Base-by-base conservation (phyloP, 148 eudicot species). In the Diospyros lotus region DNA sequence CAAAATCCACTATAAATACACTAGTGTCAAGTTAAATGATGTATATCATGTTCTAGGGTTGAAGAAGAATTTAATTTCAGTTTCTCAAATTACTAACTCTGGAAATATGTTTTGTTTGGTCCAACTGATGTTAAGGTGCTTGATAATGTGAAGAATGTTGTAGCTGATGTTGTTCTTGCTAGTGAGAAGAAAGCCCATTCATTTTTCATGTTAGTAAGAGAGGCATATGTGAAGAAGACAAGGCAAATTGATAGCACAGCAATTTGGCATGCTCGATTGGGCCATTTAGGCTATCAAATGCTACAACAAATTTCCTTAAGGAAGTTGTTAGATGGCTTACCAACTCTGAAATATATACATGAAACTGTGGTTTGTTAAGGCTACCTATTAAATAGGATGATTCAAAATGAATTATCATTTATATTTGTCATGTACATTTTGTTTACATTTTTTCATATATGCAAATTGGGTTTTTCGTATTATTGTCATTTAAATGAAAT, bases 221-320 rank as follows among this genome's bases (percentile, higher is more conserved):
- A 77, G 15, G 75, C 75, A 0, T 81, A 77, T 69, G 78, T 79
- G 9, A 72, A 82, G 51, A 78, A 72, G 40, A 68, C 80, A 9
- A 75, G 79, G 2, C 73, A 68, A 60, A 82, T 15, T 50, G 76
- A 71, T 5, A 79, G 60, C 58, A 72, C 58, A 14, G 5, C 59
- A 66, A 61, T 82, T 15, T 82, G 85, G 80, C 85, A 82, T 79
- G 82, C 85, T 60, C 58, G 74, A 3, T 40, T 79, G 14, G 82
- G 77, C 9, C 77, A 61, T 43, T 14, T 81, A 28, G 73, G 83
- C 14, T 66, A 76, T 73, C 69, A 65, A 41, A 41, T 73, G 65
- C n/a, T 77, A 64, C 73, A 81, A 43, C 61, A 68, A 41, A 79
- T 81, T 4, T 81, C 80, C 8, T 43, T 66, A 10, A 70, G 66